Evolutionary conservation across 139 green algal genomes (phyloP), one percentile per base, ranked within the genome.

Genomic region (Chlorella sp.): DNA sequence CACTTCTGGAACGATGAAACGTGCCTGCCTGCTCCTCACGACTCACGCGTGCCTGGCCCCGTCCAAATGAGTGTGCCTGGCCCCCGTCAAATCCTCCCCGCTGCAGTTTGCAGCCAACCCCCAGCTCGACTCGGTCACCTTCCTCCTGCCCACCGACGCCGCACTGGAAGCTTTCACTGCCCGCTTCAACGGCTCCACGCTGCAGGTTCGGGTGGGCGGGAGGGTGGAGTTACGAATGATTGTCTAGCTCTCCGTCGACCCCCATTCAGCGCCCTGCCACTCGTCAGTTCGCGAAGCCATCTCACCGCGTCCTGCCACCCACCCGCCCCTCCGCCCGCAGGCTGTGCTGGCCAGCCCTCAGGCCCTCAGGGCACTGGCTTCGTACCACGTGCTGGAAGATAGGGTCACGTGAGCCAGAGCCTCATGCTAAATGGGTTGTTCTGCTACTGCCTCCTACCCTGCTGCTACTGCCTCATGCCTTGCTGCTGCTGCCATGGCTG

Each of bases 141-240:
- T 73, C 76, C 17, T 82, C 9, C 26, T 82, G 32, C 76, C 76
- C 26, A 58, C 56, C 8, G 76, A 82, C 38, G 40, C 56, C 38
- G 76, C 76, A 40, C 56, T 82, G 9, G 11, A 58, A 9, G 38
- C 76, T 20, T 65, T 82, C 24, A 40, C 56, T 16, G 22, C 58
- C 20, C 54, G 40, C 24, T 43, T 82, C 38, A 46, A 68, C 36
- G 56, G 56, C 6, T 19, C 34, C 0, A 82, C 76, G 17, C 16
- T 28, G 17, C n/a, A 82, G 58, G 76, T 48, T n/a, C n/a, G n/a
- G n/a, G n/a, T n/a, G n/a, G n/a, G n/a, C n/a, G n/a, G n/a, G n/a
- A n/a, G n/a, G n/a, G n/a, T n/a, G n/a, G n/a, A n/a, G n/a, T n/a
- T n/a, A n/a, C n/a, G n/a, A n/a, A n/a, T n/a, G n/a, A n/a, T n/a